Conservation (phyloP, 2,329 filamentous ascomycete species). For the Metarhizium sp. region DNA sequence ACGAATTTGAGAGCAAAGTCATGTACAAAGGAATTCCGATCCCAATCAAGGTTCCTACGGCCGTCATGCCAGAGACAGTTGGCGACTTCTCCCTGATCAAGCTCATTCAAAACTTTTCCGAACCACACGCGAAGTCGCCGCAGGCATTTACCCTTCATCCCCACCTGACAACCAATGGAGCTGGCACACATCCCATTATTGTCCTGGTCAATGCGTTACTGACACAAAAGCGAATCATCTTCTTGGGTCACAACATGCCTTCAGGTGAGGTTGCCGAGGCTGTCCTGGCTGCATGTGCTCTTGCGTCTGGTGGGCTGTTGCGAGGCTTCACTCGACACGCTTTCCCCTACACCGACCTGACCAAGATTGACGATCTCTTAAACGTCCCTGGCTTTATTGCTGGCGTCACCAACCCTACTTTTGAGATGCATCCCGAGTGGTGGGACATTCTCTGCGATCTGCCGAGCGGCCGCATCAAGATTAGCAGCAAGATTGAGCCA, state of each 20-base stretch:
- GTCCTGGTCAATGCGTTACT: constrained; percentile 89
- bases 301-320: constrained; percentile 86
- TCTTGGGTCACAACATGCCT: constrained; percentile 88
- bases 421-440: constrained; percentile 92
- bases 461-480: constrained; percentile 85
- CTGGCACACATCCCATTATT: constrained; percentile 86
- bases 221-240: constrained; percentile 94
- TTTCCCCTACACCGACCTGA: constrained; percentile 95
- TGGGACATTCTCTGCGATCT: constrained; percentile 96
- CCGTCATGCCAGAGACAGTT: constrained; percentile 88
- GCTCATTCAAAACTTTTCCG: constrained; percentile 88
- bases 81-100: constrained; percentile 97
- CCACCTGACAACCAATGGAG: constrained; percentile 86
- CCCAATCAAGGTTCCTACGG: constrained; percentile 91
- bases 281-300: constrained; percentile 91
- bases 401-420: constrained; percentile 93
- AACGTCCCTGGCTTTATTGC: constrained; percentile 97
- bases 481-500: constrained; percentile 77
- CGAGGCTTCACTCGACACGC: constrained; percentile 92
- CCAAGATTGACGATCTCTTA: constrained; percentile 92
- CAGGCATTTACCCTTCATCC: constrained; percentile 81
- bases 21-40: constrained; percentile 95
- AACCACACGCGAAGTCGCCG: constrained; percentile 69
- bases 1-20: constrained; percentile 94
- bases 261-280: constrained; percentile 95